phyloP scores from a whole-genome alignment of 73 alveolate species.

The Paramecium octaurelia region DNA sequence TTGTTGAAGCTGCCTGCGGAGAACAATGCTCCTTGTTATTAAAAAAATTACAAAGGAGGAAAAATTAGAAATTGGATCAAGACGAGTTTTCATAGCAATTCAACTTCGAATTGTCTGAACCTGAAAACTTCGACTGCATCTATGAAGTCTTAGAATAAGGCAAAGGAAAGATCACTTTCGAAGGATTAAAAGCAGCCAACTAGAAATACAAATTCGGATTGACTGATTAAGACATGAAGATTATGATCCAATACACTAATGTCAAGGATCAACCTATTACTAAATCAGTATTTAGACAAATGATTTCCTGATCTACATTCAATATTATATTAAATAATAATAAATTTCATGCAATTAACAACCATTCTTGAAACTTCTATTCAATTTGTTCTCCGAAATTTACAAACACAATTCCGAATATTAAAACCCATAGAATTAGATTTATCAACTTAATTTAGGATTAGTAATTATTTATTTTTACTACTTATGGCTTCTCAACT shows the following conservation, averaged over 20 bases:
- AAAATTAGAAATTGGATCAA: neutral
- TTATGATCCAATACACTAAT: neutral
- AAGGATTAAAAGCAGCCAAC: neutral
- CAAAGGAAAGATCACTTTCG: slow-evolving; percentile 14
- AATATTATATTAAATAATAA: neutral
- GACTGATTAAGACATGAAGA: slow-evolving; percentile 24
- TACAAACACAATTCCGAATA: neutral
- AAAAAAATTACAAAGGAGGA: neutral
- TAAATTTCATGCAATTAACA: neutral
- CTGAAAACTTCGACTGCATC: slow-evolving; percentile 11
- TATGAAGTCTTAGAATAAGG: slow-evolving; percentile 47
- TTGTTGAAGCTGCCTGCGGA: slow-evolving; percentile 9
- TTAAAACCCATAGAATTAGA: neutral
- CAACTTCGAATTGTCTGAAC: slow-evolving; percentile 10
- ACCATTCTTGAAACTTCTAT: neutral
- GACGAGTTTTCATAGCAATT: neutral
- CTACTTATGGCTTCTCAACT: neutral
- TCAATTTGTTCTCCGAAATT: neutral
- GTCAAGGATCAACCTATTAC: slow-evolving; percentile 26
- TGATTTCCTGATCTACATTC: neutral
- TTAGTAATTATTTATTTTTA: neutral
- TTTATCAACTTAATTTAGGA: neutral
- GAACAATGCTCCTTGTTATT: neutral
- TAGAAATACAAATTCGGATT: slow-evolving; percentile 24
- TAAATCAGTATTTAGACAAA: slow-evolving; percentile 11